Evolutionary conservation across 768 basidiomycete genomes (phyloP), one percentile per base, ranked within the genome.

Genomic region (Cystofilobasidium capitatum): DNA sequence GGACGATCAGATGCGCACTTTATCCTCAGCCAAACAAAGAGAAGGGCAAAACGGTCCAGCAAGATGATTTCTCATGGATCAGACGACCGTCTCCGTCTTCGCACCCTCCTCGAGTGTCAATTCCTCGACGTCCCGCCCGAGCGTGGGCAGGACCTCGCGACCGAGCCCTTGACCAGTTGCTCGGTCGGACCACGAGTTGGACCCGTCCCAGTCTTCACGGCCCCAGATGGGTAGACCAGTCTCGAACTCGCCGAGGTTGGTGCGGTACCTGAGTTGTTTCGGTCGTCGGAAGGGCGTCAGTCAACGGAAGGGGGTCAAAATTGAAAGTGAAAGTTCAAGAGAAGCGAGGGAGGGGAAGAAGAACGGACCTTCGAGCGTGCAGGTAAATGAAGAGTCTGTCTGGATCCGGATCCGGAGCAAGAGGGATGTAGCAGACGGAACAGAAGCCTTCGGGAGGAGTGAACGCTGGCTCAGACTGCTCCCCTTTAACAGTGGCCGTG

Each of bases 381-480:
- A 99, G 78, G 78, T 93, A 99, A 71, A 99, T 98, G 78, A 91
- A 97, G 65, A 98, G 80, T 69, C 85, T 85, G 75, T 92, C 90
- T 2, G 93, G 92, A 73, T 84, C 85, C 1, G 94, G 96, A 77
- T 99, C 96, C 14, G 91, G 90, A 66, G 92, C 86, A 31, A 97
- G 78, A 20, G 96, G 96, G 55, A 96, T 80, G 76, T 88, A 97
- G 75, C 94, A 99, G 74, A 91, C 89, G 1, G 83, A 80, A 75
- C 94, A 99, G 78, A 90, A 96, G 24, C 76, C 75, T 17, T 71
- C 71, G 3, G 70, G 62, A 0, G 65, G 60, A 51, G 63, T n/a
- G 64, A 70, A 47, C 17, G 37, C 40, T 2, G 49, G 14, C 51
- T 8, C 29, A 17, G 16, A 26, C 20, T 7, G 3, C 0, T n/a